phyloP scores from a whole-genome alignment of 1,284 basidiomycete species.

The Wolfiporia cocos region DNA sequence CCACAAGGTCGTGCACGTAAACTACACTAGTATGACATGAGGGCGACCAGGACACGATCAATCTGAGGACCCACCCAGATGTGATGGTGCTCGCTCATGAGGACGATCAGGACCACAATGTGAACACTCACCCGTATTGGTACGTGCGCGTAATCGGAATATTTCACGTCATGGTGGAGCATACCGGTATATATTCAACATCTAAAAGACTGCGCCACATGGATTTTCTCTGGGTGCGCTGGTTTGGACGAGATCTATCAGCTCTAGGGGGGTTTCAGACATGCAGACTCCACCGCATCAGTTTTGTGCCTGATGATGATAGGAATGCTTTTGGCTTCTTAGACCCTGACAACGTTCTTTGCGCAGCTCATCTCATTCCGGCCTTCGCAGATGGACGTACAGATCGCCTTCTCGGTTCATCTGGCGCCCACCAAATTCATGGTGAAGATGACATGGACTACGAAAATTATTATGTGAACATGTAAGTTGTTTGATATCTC shows the following conservation, averaged over 20 bases:
- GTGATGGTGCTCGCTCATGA: background rate
- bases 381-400: background rate
- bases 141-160: background rate
- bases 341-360: background rate
- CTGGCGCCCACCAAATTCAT: background rate
- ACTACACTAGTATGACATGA: background rate
- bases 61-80: background rate
- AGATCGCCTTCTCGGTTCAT: background rate
- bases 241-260: background rate
- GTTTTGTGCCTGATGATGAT: background rate
- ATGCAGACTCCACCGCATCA: background rate
- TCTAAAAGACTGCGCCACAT: background rate
- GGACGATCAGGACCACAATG: background rate
- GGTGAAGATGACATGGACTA: background rate
- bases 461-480: background rate
- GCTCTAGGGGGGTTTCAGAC: background rate
- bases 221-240: background rate
- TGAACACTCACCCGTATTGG: background rate
- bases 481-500: background rate
- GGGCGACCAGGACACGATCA: background rate
- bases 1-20: background rate
- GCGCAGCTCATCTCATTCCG: background rate
- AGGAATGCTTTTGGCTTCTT: background rate
- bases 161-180: background rate
- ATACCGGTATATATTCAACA: background rate